Evolutionary conservation across 306 rosid genomes (phyloP).

Genomic region (Clitoria ternatea): DNA sequence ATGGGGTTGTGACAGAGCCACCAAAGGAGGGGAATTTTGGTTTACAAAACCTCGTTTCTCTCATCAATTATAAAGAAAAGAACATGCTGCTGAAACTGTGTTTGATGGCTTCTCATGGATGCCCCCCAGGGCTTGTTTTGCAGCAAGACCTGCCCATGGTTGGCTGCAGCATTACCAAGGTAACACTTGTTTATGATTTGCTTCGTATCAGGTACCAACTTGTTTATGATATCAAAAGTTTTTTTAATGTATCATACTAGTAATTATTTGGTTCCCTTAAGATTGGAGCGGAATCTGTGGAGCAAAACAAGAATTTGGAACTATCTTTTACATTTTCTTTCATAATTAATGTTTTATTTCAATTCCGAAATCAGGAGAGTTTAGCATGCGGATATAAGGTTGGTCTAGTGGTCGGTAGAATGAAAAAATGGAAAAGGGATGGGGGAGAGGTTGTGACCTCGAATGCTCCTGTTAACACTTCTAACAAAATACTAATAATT

Average conservation of each 20-base stretch:
- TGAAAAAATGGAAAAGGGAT: too few species aligned
- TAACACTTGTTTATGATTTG: conserved; percentile 19
- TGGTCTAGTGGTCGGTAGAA: too few species aligned
- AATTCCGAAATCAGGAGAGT: not conserved
- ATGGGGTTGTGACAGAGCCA: conserved; percentile 33
- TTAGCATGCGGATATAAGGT: too few species aligned
- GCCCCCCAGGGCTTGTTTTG: conserved; percentile 51
- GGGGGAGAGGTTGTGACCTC: too few species aligned
- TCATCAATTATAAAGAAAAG: conserved; percentile 6
- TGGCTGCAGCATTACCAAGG: conserved; percentile 43
- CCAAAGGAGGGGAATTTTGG: conserved; percentile 24
- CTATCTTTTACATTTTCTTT: not conserved
- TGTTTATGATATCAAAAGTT: not conserved
- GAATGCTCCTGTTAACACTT: too few species aligned
- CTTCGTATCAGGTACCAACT: not conserved
- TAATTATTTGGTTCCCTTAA: not conserved
- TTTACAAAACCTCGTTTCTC: conserved; percentile 20
- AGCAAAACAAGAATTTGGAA: not conserved
- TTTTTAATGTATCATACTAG: not conserved
- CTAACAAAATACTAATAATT: too few species aligned
- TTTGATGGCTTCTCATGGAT: conserved; percentile 69
- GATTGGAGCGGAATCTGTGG: not conserved
- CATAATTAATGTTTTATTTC: not conserved
- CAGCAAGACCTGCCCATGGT: conserved; percentile 42
- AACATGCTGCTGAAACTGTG: conserved; percentile 42